Evolutionary conservation across 2,329 filamentous ascomycete genomes (phyloP).

Genomic region (Coniella vitis): DNA sequence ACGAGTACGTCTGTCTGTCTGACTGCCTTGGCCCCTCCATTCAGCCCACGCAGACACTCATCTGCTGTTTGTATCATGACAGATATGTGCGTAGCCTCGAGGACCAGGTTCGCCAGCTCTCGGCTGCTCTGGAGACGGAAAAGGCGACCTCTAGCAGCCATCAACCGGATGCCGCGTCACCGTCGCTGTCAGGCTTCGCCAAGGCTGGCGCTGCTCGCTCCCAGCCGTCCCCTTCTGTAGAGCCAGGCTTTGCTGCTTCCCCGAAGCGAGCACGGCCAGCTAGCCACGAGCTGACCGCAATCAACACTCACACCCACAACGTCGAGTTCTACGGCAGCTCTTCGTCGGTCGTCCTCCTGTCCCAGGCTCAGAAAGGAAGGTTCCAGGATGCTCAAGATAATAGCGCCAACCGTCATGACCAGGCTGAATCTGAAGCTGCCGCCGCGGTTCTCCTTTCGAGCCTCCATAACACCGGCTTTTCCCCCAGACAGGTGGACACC

Average conservation of each 20-base stretch:
- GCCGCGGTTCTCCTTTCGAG: conserved; percentile 33
- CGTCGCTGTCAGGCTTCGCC: conserved; percentile 7
- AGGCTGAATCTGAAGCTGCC: conserved; percentile 21
- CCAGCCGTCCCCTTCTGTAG: conserved; percentile 11
- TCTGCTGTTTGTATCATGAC: not conserved
- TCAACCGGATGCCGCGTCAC: conserved; percentile 1
- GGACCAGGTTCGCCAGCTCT: conserved; percentile 11
- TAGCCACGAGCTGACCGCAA: conserved; percentile 33
- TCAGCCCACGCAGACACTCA: not conserved
- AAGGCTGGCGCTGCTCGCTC: conserved; percentile 17
- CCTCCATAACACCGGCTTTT: conserved; percentile 39
- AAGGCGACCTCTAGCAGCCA: not conserved
- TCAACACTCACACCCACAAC: conserved; percentile 37
- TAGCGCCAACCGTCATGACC: conserved; percentile 1
- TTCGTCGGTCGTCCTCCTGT: conserved; percentile 38
- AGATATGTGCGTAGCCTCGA: conserved; percentile 21
- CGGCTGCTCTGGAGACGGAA: conserved; percentile 7
- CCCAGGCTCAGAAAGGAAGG: conserved; percentile 30
- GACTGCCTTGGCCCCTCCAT: not conserved
- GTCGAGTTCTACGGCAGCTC: conserved; percentile 42
- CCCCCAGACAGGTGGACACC: conserved; percentile 19
- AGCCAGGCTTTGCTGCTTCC: conserved; percentile 16
- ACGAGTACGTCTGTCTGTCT: conserved; percentile 16
- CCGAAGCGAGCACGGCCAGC: conserved; percentile 22
- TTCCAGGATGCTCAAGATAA: conserved; percentile 15